Evolutionary conservation across 139 green algal species (phyloP).

Genomic region (Nannochloris sp.): DNA sequence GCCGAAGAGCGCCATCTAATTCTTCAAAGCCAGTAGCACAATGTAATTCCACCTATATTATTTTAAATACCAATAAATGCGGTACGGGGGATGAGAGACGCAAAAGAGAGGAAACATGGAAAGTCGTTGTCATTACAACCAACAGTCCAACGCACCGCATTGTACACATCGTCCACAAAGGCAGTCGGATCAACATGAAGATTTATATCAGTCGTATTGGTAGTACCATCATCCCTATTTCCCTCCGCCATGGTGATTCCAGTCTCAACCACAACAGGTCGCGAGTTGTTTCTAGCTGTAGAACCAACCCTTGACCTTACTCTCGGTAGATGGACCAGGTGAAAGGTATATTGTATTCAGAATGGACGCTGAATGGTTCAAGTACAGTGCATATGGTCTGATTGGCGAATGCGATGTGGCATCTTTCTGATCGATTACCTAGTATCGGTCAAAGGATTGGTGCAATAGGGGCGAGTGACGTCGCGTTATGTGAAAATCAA

Average conservation of each 20-base stretch:
- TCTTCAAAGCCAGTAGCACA: conserved; percentile 22
- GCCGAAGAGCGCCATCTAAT: conserved; percentile 8
- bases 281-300: no score
- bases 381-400: no score
- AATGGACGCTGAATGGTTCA: no score
- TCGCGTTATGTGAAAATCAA: no score
- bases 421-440: no score
- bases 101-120: neutral
- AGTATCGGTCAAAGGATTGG: no score
- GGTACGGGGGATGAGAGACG: neutral
- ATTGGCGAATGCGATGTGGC: no score
- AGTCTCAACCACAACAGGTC: no score
- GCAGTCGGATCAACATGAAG: conserved; percentile 17
- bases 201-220: neutral
- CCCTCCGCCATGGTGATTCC: neutral
- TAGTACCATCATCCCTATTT: neutral
- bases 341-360: no score
- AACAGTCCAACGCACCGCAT: conserved; percentile 17
- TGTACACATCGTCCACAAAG: conserved; percentile 28
- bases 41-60: conserved; percentile 2
- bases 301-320: no score
- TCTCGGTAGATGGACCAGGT: no score
- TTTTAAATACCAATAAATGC: neutral
- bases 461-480: no score
- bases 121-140: neutral